These are phyloP conservation scores for Sporothrix luriei DNA, from an alignment of 2,329 filamentous ascomycete genomes.

Conservation along the genomic window DNA sequence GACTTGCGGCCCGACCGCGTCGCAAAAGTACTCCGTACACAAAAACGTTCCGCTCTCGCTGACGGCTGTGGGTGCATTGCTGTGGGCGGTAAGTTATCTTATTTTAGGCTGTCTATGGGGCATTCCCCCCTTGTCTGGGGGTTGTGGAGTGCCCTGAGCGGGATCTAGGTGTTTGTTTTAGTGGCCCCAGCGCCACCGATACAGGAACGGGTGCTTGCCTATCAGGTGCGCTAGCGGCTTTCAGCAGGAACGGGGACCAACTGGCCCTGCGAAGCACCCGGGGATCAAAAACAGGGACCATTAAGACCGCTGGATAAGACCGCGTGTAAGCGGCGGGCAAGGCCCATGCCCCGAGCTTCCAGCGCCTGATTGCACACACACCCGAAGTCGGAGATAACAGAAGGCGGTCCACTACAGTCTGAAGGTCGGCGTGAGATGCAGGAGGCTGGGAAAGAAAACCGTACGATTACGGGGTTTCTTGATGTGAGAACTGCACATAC, in stretches of 20 bases:
- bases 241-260: conserved; percentile 21
- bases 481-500: too few species aligned
- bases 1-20: conserved; percentile 16
- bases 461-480: background rate
- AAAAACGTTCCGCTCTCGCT: conserved; percentile 18
- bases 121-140: background rate
- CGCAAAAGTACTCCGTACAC: background rate
- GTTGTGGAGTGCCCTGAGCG: background rate
- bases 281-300: background rate
- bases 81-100: too few species aligned
- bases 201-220: conserved; percentile 5
- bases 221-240: conserved; percentile 20
- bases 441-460: background rate
- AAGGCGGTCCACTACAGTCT: background rate
- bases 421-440: background rate
- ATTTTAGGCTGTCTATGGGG: conserved; percentile 10
- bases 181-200: conserved; percentile 7
- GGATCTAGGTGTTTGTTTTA: background rate
- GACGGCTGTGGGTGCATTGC: background rate
- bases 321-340: conserved; percentile 6
- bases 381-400: conserved; percentile 29
- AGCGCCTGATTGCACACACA: background rate
- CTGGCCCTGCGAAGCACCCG: background rate
- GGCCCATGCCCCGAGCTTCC: background rate
- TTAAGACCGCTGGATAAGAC: background rate